Evolutionary conservation across 2,329 filamentous ascomycete species (phyloP), one percentile per base, ranked within the genome.

Genomic region (Simplicillium aogashimaense): DNA sequence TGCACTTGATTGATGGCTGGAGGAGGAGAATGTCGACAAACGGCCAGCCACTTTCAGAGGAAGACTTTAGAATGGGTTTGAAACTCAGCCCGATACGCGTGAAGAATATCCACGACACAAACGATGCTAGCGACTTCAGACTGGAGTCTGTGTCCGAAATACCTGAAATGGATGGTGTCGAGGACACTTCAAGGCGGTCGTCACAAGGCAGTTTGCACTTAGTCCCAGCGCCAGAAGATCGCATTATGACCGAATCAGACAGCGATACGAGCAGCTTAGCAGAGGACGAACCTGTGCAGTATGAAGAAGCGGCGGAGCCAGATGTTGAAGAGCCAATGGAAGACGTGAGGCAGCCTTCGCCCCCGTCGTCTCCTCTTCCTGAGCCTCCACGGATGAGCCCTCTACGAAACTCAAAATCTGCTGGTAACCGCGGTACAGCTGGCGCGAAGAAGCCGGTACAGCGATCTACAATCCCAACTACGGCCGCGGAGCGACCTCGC

Each of bases 1-100:
- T 97, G 11, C 74, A 78, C 29, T 78, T 98, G 64, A 94, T 98
- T 67, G 86, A 95, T 48, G 81, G 84, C 29, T 97, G 92, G 90
- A 81, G 89, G 45, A 83, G 79, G 56, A 76, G 86, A 33, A 87
- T 95, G 76, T 77, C 76, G 13, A 72, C 71, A 38, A 80, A 75
- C 47, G 83, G 82, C 5, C 74, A 79, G 44, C 77, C 81, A 0
- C 76, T 90, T 48, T 80, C 85, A 50, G 66, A 81, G 40, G 76
- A 80, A 43, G 78, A 82, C 51, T 59, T 82, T 39, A 79, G 78
- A 55, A 77, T 80, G 69, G 82, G 84, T 2, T 60, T 88, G 31
- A 72, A 76, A 6, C 65, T 81, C 14, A 77, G 74, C 43, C 76
- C 77, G 1, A 69, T 80, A 15, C 70, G 71, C 25, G 63, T 78